Percentiles rank a stretch among this genome's conserved stretches.
phyloP scores from a whole-genome alignment of 2,329 filamentous ascomycete species.

The Intubia oerlemansii region DNA sequence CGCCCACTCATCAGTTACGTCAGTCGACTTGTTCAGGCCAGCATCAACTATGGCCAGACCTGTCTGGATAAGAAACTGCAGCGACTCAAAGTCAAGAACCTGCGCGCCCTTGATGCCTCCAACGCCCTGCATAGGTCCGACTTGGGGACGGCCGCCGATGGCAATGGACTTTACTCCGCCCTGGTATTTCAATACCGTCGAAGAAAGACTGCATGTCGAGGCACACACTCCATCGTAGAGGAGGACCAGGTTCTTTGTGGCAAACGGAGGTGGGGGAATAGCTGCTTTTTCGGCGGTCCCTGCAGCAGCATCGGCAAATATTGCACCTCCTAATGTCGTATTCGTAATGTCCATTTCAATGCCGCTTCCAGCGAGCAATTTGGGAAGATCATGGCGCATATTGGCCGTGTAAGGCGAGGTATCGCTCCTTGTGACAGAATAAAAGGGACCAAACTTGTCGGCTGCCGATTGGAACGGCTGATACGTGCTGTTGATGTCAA shows the following conservation, averaged over 20 bases:
- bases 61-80: no score
- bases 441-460: slow-evolving; percentile 20
- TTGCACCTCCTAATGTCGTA: no score
- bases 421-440: no score
- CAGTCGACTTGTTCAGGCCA: background rate
- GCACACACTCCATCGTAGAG: slow-evolving; percentile 20
- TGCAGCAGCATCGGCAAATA: no score
- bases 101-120: slow-evolving; percentile 41
- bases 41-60: no score
- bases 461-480: slow-evolving; percentile 27
- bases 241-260: slow-evolving; percentile 33
- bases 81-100: slow-evolving; percentile 4
- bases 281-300: no score
- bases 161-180: slow-evolving; percentile 32
- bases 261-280: slow-evolving; percentile 36
- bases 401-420: slow-evolving; percentile 31
- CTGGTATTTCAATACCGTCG: slow-evolving; percentile 12
- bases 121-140: slow-evolving; percentile 35
- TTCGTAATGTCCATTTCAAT: slow-evolving; percentile 23
- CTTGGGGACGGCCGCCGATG: slow-evolving; percentile 36
- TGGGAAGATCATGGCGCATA: slow-evolving; percentile 30
- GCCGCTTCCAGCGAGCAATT: no score
- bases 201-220: slow-evolving; percentile 13
- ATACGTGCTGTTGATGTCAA: slow-evolving; percentile 24
- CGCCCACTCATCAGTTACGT: slow-evolving; percentile 4